phyloP scores from a whole-genome alignment of 371 early-diverging fungal species.

The Lichtheimia ornata region DNA sequence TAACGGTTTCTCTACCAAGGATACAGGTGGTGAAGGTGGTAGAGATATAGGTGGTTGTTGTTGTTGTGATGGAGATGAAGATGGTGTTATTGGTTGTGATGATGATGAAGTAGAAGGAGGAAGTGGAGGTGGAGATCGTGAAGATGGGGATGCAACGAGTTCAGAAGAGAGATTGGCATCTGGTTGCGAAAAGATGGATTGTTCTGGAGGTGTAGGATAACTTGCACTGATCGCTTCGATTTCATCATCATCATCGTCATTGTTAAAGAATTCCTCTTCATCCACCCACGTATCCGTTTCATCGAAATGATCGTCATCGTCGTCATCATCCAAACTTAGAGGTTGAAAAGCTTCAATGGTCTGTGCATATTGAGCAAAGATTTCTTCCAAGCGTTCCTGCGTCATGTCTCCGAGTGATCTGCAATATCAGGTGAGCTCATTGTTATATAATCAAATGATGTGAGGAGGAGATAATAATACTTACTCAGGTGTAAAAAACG shows the following conservation, averaged over 20 bases:
- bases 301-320: slow-evolving; percentile 24
- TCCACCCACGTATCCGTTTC: slow-evolving; percentile 27
- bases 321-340: slow-evolving; percentile 25
- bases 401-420: slow-evolving; percentile 52
- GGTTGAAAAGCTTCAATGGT: slow-evolving; percentile 49
- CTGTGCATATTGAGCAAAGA: slow-evolving; percentile 46
- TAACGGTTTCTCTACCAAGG: slow-evolving; percentile 19
- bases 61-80: neutral
- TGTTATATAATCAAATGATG: slow-evolving; percentile 5
- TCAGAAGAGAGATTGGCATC: slow-evolving; percentile 16
- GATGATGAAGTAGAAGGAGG: neutral
- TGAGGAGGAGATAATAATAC: no score
- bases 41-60: slow-evolving; percentile 1
- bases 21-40: slow-evolving; percentile 21
- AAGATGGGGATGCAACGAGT: neutral
- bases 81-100: neutral
- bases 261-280: neutral
- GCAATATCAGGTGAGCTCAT: slow-evolving; percentile 3
- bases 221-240: slow-evolving; percentile 5
- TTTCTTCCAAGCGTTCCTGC: slow-evolving; percentile 46
- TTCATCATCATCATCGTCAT: neutral
- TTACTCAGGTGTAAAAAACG: slow-evolving; percentile 56
- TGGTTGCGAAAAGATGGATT: slow-evolving; percentile 19
- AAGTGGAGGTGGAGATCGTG: no score
- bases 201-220: slow-evolving; percentile 15